Conservation (phyloP, 2,329 filamentous ascomycete species). For the Hawksworthiomyces lignivorus region DNA sequence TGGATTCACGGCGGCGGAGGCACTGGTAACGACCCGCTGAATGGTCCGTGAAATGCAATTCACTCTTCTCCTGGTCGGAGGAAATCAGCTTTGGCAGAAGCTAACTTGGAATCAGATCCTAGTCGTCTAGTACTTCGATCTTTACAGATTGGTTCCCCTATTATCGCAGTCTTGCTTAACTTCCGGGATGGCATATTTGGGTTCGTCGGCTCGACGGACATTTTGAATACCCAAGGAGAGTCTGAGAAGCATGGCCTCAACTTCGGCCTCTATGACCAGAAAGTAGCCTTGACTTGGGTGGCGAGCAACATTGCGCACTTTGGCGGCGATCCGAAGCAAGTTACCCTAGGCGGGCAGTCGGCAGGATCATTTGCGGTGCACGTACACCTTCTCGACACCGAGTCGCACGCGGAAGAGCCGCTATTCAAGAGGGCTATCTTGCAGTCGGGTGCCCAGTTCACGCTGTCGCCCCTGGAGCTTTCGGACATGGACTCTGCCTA, state of each 20-base stretch:
- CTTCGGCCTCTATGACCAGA: slow-evolving; percentile 43
- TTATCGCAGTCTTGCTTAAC: slow-evolving; percentile 9
- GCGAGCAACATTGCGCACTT: slow-evolving; percentile 43
- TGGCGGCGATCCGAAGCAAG: slow-evolving; percentile 38
- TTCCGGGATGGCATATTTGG: slow-evolving; percentile 9
- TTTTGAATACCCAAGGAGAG: neutral
- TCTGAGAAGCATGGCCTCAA: slow-evolving; percentile 25
- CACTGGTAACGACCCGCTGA: slow-evolving; percentile 2
- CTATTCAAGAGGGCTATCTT: slow-evolving; percentile 3
- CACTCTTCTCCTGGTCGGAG: too few relatives aligned
- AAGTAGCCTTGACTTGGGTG: slow-evolving; percentile 40
- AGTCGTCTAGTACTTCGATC: slow-evolving; percentile 5
- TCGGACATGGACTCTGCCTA: neutral
- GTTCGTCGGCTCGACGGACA: slow-evolving; percentile 5
- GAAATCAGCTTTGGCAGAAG: too few relatives aligned
- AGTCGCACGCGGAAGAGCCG: neutral
- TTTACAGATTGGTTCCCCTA: neutral
- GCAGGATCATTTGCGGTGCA: slow-evolving; percentile 6
- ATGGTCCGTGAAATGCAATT: too few relatives aligned
- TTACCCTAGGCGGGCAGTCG: slow-evolving; percentile 38
- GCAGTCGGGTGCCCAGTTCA: slow-evolving; percentile 1
- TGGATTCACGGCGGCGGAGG: slow-evolving; percentile 11
- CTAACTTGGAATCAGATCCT: too few relatives aligned
- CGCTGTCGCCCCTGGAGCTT: slow-evolving; percentile 2
- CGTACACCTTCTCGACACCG: slow-evolving; percentile 2